Conservation (phyloP, 495 filamentous ascomycete genomes). For the Viridothelium virens region DNA sequence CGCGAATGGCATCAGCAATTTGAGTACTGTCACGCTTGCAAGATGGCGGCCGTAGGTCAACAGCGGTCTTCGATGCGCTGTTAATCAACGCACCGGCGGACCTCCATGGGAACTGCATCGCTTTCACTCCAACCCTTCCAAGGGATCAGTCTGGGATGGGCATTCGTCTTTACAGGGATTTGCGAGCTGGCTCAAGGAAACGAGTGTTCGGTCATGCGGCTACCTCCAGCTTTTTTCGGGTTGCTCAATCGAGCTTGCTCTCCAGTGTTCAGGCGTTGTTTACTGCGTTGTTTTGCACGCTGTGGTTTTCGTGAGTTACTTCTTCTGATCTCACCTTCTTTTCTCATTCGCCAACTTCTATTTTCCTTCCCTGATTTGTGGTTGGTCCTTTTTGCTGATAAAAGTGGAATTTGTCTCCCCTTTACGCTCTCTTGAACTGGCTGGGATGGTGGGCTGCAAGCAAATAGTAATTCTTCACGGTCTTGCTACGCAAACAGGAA, state of each 20-base stretch:
- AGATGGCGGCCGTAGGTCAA: conserved; percentile 14
- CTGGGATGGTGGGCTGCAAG: background rate
- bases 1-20: conserved; percentile 44
- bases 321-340: background rate
- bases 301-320: background rate
- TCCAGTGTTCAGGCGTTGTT: conserved; percentile 13
- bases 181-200: conserved; percentile 5
- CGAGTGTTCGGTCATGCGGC: background rate
- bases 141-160: too few species aligned
- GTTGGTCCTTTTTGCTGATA: background rate
- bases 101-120: too few species aligned
- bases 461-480: background rate
- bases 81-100: background rate
- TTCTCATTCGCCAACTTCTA: background rate
- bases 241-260: background rate
- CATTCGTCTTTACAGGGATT: background rate
- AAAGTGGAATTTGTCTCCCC: background rate
- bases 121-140: too few species aligned
- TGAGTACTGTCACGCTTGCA: conserved; percentile 42
- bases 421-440: background rate
- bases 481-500: background rate
- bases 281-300: background rate
- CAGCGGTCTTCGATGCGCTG: conserved; percentile 12
- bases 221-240: background rate
- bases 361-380: background rate